Conservation (phyloP, 371 early-diverging fungal genomes). For the Sporodiniella umbellata region DNA sequence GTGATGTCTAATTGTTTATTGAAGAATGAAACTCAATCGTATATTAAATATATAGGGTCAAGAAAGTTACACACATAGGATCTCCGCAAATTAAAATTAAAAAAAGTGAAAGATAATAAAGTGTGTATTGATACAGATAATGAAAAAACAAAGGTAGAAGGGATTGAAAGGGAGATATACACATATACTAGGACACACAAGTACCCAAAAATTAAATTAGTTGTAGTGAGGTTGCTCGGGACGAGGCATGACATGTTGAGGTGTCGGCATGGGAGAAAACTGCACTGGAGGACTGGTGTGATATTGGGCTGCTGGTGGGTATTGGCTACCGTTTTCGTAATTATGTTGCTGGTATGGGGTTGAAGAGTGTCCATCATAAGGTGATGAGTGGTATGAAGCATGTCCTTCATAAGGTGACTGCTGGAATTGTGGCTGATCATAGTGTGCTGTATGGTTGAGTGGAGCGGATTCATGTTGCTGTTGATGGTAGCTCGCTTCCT, state of each 20-base stretch:
- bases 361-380: neutral
- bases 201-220: neutral
- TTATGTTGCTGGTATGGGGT: slow-evolving; percentile 1
- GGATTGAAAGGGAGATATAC: too few relatives aligned
- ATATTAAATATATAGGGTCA: too few relatives aligned
- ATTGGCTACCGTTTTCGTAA: slow-evolving; percentile 1
- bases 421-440: neutral
- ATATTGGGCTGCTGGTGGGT: slow-evolving; percentile 5
- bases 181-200: too few relatives aligned
- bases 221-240: slow-evolving; percentile 24
- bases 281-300: slow-evolving; percentile 12
- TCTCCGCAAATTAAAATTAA: too few relatives aligned
- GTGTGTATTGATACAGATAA: too few relatives aligned
- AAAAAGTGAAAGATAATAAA: too few relatives aligned
- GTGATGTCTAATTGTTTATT: too few relatives aligned
- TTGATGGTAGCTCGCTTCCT: slow-evolving; percentile 9
- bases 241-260: slow-evolving; percentile 16
- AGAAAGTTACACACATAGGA: too few relatives aligned
- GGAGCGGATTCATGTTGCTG: slow-evolving; percentile 7
- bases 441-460: neutral
- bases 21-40: too few relatives aligned
- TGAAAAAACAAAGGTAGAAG: too few relatives aligned
- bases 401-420: slow-evolving; percentile 8
- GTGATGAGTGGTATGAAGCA: neutral
- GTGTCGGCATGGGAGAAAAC: slow-evolving; percentile 23